A percentile compares a stretch with the other conserved stretches of the same genome.
phyloP scores from a whole-genome alignment of 352 stramenopile genomes.

The Phytophthora brassicae region DNA sequence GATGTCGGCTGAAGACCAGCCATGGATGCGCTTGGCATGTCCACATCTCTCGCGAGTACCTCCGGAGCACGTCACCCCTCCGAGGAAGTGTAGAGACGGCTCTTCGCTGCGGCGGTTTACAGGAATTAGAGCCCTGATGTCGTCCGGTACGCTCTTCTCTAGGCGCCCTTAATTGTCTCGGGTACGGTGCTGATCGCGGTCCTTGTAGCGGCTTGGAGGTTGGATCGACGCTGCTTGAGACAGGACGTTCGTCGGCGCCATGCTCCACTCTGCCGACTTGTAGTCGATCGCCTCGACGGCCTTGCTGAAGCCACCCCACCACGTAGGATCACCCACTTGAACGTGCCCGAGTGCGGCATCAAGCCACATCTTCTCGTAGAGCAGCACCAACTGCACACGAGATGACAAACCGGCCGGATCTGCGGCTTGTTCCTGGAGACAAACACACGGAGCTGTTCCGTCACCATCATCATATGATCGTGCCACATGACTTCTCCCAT shows the following conservation, averaged over 20 bases:
- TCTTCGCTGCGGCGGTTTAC: constrained; percentile 1
- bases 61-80: not conserved
- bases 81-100: constrained; percentile 10
- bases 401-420: too few relatives aligned
- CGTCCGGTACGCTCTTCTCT: constrained; percentile 9
- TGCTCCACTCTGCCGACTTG: constrained; percentile 9
- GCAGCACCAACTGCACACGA: too few relatives aligned
- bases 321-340: too few relatives aligned
- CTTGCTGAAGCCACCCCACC: too few relatives aligned
- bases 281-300: constrained; percentile 7
- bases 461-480: constrained; percentile 13
- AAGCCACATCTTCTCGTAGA: too few relatives aligned
- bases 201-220: constrained; percentile 1
- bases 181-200: not conserved
- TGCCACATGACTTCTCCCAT: constrained; percentile 10
- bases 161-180: not conserved
- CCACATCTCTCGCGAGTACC: constrained; percentile 3
- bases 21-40: constrained; percentile 1
- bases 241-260: constrained; percentile 6
- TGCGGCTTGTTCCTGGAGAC: too few relatives aligned
- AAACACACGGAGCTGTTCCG: too few relatives aligned
- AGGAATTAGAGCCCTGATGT: constrained; percentile 1
- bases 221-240: not conserved
- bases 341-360: too few relatives aligned
- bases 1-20: constrained; percentile 1